phyloP scores from a whole-genome alignment of 345 rosid genomes.

The Toxicodendron radicans region DNA sequence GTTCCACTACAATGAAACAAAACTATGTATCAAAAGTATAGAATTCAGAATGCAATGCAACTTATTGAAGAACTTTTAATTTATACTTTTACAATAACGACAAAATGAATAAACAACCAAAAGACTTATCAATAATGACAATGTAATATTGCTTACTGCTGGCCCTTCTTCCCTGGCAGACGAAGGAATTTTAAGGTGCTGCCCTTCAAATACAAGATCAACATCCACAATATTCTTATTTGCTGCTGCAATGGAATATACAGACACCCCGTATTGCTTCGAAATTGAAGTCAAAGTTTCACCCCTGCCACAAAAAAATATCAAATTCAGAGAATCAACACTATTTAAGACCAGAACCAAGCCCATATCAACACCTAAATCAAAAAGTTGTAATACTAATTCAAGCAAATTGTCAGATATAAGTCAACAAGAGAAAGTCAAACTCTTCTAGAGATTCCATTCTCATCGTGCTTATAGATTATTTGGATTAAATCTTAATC shows the following conservation, averaged over 20 bases:
- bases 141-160: conserved; percentile 20
- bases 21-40: background rate
- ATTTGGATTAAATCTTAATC: background rate
- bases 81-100: background rate
- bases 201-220: conserved; percentile 31
- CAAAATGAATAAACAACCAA: background rate
- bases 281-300: conserved; percentile 39
- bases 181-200: conserved; percentile 28
- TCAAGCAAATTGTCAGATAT: background rate
- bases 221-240: conserved; percentile 23
- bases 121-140: background rate
- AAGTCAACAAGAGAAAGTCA: too few relatives aligned
- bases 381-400: background rate
- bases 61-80: background rate
- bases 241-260: conserved; percentile 14
- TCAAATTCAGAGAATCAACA: background rate
- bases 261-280: conserved; percentile 33
- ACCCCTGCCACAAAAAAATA: conserved; percentile 27
- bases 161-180: background rate
- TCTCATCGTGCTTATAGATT: background rate
- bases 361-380: too few relatives aligned
- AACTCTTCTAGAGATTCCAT: background rate
- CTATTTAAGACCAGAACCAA: too few relatives aligned
- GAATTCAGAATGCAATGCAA: background rate
- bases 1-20: background rate